A percentile compares a stretch with the other conserved stretches of the same genome.
Evolutionary conservation across 305 asterid genomes (phyloP).

Genomic region (Nicotiana rustica): DNA sequence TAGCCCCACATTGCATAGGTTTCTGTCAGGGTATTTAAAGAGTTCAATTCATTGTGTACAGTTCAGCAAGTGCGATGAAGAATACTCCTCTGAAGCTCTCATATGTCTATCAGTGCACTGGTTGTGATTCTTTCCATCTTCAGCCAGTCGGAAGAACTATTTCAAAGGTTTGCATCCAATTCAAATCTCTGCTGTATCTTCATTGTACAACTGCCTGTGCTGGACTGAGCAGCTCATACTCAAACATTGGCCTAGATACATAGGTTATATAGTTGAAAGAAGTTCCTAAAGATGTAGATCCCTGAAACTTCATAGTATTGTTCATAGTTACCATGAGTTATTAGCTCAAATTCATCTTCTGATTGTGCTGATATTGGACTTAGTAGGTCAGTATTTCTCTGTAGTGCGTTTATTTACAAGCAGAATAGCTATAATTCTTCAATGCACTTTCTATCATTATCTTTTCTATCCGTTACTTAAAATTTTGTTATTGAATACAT

Average conservation of each 20-base stretch:
- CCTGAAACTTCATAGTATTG: not conserved
- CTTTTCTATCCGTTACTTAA: not conserved
- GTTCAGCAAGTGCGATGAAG: slow-evolving; percentile 94
- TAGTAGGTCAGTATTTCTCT: not conserved
- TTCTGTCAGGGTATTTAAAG: slow-evolving; percentile 24
- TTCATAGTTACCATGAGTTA: not conserved
- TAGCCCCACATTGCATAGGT: not conserved
- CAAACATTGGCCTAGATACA: too few species aligned
- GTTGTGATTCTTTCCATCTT: slow-evolving; percentile 97
- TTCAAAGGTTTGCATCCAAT: slow-evolving; percentile 61
- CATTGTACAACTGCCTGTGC: not conserved
- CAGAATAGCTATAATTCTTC: not conserved
- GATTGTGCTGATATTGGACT: not conserved
- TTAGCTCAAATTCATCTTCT: not conserved
- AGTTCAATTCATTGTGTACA: slow-evolving; percentile 48
- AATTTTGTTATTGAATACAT: not conserved
- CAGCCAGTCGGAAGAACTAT: slow-evolving; percentile 91
- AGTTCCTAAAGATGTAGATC: not conserved
- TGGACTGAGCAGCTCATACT: slow-evolving; percentile 25
- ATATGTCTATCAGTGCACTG: slow-evolving; percentile 90
- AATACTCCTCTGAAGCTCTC: slow-evolving; percentile 93
- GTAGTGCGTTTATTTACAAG: not conserved
- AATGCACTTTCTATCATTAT: not conserved
- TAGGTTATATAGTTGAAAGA: slow-evolving; percentile 17
- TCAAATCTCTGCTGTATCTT: not conserved